Evolutionary conservation across 2,329 filamentous ascomycete species (phyloP).

Genomic region (Fusarium kyushuense): DNA sequence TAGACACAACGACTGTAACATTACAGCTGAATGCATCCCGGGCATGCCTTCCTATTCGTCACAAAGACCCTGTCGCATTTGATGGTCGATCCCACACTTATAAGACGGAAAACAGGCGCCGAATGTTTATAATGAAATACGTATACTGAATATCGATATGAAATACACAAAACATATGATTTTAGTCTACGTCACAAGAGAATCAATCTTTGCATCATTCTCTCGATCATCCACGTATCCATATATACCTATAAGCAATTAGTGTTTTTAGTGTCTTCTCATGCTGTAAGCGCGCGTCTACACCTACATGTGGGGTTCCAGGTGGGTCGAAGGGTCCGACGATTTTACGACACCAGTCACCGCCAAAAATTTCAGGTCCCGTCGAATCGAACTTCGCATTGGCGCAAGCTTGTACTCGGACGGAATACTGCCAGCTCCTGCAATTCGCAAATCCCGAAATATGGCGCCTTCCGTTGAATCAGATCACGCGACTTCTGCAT

Average conservation of each 20-base stretch:
- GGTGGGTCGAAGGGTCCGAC: slow-evolving; percentile 27
- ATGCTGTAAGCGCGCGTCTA: slow-evolving; percentile 50
- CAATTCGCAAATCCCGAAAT: slow-evolving; percentile 42
- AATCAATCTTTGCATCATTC: background rate
- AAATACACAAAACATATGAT: background rate
- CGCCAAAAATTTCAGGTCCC: slow-evolving; percentile 45
- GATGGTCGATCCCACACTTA: slow-evolving; percentile 27
- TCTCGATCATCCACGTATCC: background rate
- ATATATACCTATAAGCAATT: background rate
- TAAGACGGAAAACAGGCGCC: slow-evolving; percentile 31
- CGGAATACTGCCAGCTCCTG: slow-evolving; percentile 36
- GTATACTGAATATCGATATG: background rate
- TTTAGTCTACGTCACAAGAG: background rate
- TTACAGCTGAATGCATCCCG: slow-evolving; percentile 37
- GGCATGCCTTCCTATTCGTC: slow-evolving; percentile 31
- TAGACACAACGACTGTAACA: slow-evolving; percentile 20
- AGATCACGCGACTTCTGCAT: slow-evolving; percentile 31
- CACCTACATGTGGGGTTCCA: slow-evolving; percentile 11
- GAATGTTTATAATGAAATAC: slow-evolving; percentile 13
- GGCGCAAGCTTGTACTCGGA: slow-evolving; percentile 17
- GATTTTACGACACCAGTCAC: slow-evolving; percentile 45
- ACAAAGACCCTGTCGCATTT: slow-evolving; percentile 27
- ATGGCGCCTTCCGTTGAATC: slow-evolving; percentile 41
- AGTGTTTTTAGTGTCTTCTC: background rate
- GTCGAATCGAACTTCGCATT: slow-evolving; percentile 27